Evolutionary conservation across 805 yeast genomes (phyloP).

Genomic region (Yueomyces sp.): DNA sequence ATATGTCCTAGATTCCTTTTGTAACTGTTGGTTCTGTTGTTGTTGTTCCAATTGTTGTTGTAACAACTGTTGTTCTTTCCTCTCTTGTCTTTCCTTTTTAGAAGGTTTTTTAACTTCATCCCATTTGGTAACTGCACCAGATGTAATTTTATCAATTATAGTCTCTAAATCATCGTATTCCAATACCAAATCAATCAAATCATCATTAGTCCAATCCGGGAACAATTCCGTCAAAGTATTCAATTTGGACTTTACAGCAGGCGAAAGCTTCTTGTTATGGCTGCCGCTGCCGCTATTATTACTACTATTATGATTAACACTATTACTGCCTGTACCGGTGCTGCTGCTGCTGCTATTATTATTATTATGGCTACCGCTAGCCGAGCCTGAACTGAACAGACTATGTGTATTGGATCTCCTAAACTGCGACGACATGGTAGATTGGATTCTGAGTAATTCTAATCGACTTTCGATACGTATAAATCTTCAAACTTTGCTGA

Average conservation of each 20-base stretch:
- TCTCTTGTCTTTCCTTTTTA: constrained; percentile 40
- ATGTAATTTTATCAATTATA: constrained; percentile 77
- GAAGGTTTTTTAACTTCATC: constrained; percentile 69
- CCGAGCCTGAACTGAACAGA: constrained; percentile 1
- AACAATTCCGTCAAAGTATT: constrained; percentile 67
- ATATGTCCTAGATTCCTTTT: neutral
- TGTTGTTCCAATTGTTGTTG: constrained; percentile 12
- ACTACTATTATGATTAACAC: constrained; percentile 1
- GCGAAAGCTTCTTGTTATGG: constrained; percentile 15
- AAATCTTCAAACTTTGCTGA: too few species aligned
- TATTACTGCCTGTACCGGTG: neutral
- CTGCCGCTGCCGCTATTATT: constrained; percentile 3
- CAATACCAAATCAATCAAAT: constrained; percentile 57
- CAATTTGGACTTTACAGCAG: constrained; percentile 28
- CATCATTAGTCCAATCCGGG: constrained; percentile 90
- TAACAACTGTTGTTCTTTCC: constrained; percentile 8
- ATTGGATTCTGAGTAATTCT: too few species aligned
- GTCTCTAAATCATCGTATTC: constrained; percentile 70
- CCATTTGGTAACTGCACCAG: constrained; percentile 87
- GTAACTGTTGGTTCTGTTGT: constrained; percentile 2
- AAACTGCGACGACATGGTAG: constrained; percentile 11
- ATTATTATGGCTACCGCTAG: neutral
- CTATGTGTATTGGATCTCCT: constrained; percentile 13
- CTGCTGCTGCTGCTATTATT: neutral
- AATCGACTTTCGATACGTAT: too few species aligned